Evolutionary conservation across 2,329 filamentous ascomycete genomes (phyloP), one percentile per base, ranked within the genome.

Genomic region (Xylaria sp.): DNA sequence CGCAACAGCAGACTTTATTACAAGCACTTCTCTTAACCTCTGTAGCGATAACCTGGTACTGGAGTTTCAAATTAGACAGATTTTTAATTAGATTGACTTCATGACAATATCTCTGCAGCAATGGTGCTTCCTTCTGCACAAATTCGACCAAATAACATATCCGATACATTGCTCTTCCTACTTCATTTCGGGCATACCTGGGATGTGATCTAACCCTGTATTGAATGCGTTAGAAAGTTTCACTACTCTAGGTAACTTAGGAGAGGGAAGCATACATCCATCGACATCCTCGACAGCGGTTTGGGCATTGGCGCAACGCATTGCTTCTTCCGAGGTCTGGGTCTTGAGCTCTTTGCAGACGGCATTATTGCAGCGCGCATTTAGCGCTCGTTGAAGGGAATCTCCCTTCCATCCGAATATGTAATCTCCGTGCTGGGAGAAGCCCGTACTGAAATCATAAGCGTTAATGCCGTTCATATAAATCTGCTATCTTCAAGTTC

Each of bases 361-460:
- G 25, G 72, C 73, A 31, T 73, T 76, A 69, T 79, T 79, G 73
- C 79, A 81, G 39, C 72, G 69, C 55, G 79, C 80, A 65, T 81
- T 74, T 69, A 81, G 74, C 22, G 79, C 79, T 27, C 78, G 77
- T 64, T 81, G 79, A 10, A 81, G 77, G 2, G 77, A 72, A 69
- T 81, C 77, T 27, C 73, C 79, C 62, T 81, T 75, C 79, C 79
- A 81, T 57, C 79, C 79, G 69, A 81, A 81, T 42, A 81, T 69
- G 69, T 81, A 81, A 69, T 81, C 79, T 54, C 78, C 77, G 50
- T 79, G 77, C 22, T 75, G 74, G 0, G 72, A 73, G 49, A 67
- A 75, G 2, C 74, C 73, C 22, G 66, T 65, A 13, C 72, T 74
- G n/a, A 13, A 31, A 9, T 38, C n/a, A 15, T 27, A 9, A 6